Percentiles rank a stretch among this genome's conserved stretches.
Conservation (phyloP, 2,329 filamentous ascomycete species). For the Diplodia intermedia region DNA sequence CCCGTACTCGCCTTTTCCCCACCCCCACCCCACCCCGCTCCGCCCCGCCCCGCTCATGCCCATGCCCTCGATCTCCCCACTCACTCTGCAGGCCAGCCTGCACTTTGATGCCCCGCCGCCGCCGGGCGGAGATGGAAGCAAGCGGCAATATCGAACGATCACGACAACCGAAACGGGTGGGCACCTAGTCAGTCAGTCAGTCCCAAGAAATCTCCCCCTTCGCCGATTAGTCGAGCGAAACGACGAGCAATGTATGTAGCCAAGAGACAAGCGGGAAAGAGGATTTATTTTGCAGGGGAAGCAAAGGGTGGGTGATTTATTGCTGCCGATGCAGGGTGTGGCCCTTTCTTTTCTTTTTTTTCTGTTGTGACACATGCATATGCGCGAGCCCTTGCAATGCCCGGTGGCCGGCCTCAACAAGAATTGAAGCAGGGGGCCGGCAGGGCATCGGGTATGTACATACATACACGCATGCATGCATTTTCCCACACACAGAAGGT, state of each 20-base stretch:
- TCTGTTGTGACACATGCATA: constrained; percentile 1
- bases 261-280: neutral
- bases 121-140: neutral
- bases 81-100: neutral
- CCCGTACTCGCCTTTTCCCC: neutral
- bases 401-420: neutral
- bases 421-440: neutral
- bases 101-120: no score
- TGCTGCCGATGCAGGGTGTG: no score
- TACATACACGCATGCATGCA: no score
- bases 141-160: neutral
- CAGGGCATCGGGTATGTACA: no score
- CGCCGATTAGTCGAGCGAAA: neutral
- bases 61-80: neutral
- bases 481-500: neutral
- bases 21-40: neutral
- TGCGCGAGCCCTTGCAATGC: neutral
- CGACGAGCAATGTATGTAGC: neutral
- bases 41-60: no score
- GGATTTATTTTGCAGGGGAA: no score
- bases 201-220: no score
- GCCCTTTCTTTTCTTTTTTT: neutral
- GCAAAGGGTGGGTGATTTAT: neutral
- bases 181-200: no score
- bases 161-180: no score